These are phyloP conservation scores for Buxus sempervirens DNA, from an alignment of 164 flowering plant species.

Conservation along the genomic window DNA sequence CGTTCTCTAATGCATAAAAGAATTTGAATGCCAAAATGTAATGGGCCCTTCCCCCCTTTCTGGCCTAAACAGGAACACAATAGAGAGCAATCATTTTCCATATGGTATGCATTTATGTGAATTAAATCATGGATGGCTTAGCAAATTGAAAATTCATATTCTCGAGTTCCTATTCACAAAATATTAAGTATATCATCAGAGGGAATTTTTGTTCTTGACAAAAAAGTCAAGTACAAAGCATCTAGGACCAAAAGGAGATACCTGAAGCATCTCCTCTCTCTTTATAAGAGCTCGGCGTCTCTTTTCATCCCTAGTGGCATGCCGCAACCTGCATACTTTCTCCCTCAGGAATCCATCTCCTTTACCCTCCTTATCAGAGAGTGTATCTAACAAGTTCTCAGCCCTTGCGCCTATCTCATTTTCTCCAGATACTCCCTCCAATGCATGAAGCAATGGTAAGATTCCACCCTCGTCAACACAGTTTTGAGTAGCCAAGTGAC, in stretches of 20 bases:
- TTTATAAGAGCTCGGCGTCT: conserved; percentile 77
- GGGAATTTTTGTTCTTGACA: neutral
- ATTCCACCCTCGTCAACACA: conserved; percentile 83
- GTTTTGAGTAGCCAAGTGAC: conserved; percentile 80
- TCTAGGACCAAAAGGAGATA: conserved; percentile 21
- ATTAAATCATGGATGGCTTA: too few species aligned
- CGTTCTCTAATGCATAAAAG: neutral
- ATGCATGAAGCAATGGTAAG: conserved; percentile 87
- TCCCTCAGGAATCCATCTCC: conserved; percentile 88
- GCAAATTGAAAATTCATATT: too few species aligned
- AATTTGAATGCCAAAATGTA: too few species aligned
- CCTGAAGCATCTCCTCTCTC: conserved; percentile 89
- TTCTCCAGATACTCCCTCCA: conserved; percentile 94
- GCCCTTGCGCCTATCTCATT: conserved; percentile 98
- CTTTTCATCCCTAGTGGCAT: conserved; percentile 95
- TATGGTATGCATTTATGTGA: too few species aligned
- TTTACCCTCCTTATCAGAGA: conserved; percentile 75
- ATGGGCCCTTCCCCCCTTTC: too few species aligned
- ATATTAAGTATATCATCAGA: neutral
- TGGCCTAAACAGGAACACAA: too few species aligned
- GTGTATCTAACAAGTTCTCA: conserved; percentile 89
- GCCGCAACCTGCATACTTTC: conserved; percentile 66
- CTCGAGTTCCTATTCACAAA: neutral
- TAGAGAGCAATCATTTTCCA: too few species aligned
- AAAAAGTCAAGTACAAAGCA: too few species aligned